phyloP scores from a whole-genome alignment of 2,329 filamentous ascomycete genomes.

The Fusarium humuli region DNA sequence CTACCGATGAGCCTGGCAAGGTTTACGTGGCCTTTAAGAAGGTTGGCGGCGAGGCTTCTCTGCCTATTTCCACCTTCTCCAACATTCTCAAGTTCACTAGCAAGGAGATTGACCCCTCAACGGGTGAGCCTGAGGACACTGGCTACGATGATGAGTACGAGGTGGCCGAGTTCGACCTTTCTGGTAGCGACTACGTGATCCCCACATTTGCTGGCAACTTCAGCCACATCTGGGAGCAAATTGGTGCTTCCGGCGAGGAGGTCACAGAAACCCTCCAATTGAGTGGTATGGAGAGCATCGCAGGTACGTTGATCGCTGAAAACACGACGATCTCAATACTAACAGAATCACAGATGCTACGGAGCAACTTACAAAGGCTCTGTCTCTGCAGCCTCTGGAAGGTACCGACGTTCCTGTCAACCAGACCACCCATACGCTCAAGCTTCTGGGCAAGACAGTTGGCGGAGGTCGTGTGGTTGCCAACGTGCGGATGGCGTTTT shows the following conservation, averaged over 20 bases:
- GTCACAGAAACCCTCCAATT: conserved; percentile 92
- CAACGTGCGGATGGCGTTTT: conserved; percentile 92
- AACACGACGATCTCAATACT: conserved; percentile 19
- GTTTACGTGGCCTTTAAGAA: conserved; percentile 97
- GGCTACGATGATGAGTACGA: conserved; percentile 99
- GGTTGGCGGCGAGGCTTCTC: conserved; percentile 77
- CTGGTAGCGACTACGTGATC: conserved; percentile 92
- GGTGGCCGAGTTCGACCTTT: conserved; percentile 90
- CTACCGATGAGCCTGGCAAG: conserved; percentile 87
- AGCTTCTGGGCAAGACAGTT: conserved; percentile 95
- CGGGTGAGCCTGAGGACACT: conserved; percentile 88
- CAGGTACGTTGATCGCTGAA: conserved; percentile 69
- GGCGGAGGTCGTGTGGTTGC: conserved; percentile 89
- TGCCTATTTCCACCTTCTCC: conserved; percentile 84
- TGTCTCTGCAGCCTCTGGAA: conserved; percentile 93
- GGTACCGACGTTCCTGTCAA: conserved; percentile 92
- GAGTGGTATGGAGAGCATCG: conserved; percentile 88
- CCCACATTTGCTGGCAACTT: conserved; percentile 96
- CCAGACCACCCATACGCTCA: conserved; percentile 91
- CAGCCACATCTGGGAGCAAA: conserved; percentile 94
- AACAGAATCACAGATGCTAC: conserved; percentile 77
- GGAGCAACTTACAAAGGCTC: conserved; percentile 85
- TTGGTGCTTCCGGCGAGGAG: conserved; percentile 88
- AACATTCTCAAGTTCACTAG: conserved; percentile 97
- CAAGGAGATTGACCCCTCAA: conserved; percentile 97